A percentile compares a stretch with the other conserved stretches of the same genome.
phyloP scores from a whole-genome alignment of 2,329 filamentous ascomycete species.

The Aspergillus sp. region DNA sequence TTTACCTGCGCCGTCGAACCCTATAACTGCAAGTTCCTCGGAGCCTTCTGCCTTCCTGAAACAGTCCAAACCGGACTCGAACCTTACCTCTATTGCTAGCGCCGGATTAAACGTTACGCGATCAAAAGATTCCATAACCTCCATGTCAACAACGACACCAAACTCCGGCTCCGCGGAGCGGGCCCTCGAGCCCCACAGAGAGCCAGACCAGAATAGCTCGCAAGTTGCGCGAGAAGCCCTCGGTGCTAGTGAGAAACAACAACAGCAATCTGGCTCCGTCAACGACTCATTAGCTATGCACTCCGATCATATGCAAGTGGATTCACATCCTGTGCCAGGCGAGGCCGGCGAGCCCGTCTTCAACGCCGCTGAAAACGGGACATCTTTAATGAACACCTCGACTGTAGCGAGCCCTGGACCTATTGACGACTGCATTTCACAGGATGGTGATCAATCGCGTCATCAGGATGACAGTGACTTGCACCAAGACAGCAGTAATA shows the following conservation, averaged over 20 bases:
- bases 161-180: constrained; percentile 50
- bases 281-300: constrained; percentile 52
- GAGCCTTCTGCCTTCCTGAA: constrained; percentile 37
- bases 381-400: constrained; percentile 52
- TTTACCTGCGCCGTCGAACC: constrained; percentile 28
- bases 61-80: constrained; percentile 37
- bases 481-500: constrained; percentile 46
- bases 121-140: constrained; percentile 34
- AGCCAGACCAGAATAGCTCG: constrained; percentile 35
- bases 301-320: constrained; percentile 47
- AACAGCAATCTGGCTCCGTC: constrained; percentile 37
- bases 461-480: constrained; percentile 38
- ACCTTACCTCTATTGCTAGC: constrained; percentile 42
- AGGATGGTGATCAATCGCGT: constrained; percentile 43
- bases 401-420: constrained; percentile 49
- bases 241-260: constrained; percentile 37
- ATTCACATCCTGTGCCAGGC: constrained; percentile 53
- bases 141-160: constrained; percentile 53
- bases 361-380: constrained; percentile 51
- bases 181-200: constrained; percentile 32
- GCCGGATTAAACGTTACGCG: constrained; percentile 44
- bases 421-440: constrained; percentile 45
- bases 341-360: constrained; percentile 48
- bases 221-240: constrained; percentile 45
- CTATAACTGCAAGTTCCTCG: constrained; percentile 29